These are phyloP conservation scores for Panicum hallii DNA, from an alignment of 202 grass and related monocot genomes.

Conservation along the genomic window DNA sequence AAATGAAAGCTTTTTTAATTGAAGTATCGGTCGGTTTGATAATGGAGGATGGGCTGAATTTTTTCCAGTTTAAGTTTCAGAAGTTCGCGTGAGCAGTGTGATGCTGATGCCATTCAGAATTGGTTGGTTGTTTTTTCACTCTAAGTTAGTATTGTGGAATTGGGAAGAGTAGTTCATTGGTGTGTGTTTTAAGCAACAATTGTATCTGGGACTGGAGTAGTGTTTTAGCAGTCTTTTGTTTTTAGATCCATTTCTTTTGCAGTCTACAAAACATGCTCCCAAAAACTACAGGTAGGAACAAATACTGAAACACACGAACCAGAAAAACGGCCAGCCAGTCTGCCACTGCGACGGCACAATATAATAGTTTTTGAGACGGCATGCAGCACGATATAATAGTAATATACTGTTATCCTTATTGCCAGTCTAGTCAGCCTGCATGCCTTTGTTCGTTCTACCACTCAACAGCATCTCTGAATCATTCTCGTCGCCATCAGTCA, in stretches of 20 bases:
- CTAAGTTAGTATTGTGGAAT: neutral
- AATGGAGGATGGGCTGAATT: neutral
- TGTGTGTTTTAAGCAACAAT: neutral
- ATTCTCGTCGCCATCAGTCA: neutral
- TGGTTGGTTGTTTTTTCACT: neutral
- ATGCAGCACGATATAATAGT: too few relatives aligned
- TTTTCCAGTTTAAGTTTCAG: neutral
- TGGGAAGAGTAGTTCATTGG: too few relatives aligned
- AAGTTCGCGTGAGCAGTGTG: neutral
- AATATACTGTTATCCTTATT: neutral
- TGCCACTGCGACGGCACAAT: neutral
- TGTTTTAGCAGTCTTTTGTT: neutral
- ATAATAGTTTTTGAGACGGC: too few relatives aligned
- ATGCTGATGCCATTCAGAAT: neutral
- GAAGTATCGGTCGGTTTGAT: neutral
- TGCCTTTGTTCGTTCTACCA: neutral
- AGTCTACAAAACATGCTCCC: neutral
- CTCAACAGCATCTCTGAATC: neutral
- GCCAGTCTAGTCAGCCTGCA: slow-evolving; percentile 21
- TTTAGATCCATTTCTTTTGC: neutral
- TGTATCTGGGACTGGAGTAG: neutral
- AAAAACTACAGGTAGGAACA: neutral
- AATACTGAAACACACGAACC: too few relatives aligned
- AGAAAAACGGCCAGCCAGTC: neutral
- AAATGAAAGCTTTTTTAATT: neutral